These are phyloP conservation scores for Candida dajiaensis DNA, from an alignment of 805 yeast genomes.

Conservation along the genomic window DNA sequence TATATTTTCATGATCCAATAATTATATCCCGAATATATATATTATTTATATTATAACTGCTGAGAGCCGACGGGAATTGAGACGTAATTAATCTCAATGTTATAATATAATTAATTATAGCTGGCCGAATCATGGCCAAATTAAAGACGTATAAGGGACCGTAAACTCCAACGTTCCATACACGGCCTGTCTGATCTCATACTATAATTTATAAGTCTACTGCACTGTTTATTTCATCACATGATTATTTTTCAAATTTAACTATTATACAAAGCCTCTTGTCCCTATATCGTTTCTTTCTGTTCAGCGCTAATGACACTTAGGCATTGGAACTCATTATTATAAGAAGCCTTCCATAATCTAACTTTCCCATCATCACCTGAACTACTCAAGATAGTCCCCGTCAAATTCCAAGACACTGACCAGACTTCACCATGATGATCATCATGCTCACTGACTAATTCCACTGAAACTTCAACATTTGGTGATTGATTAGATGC, in stretches of 20 bases:
- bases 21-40: too few relatives aligned
- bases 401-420: conserved; percentile 92
- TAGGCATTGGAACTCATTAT: conserved; percentile 86
- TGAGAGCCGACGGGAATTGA: too few relatives aligned
- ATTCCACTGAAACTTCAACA: conserved; percentile 41
- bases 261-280: background rate
- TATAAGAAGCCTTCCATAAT: conserved; percentile 85
- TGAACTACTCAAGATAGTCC: conserved; percentile 85
- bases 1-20: too few relatives aligned
- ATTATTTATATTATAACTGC: too few relatives aligned
- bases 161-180: too few relatives aligned
- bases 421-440: conserved; percentile 93
- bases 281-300: conserved; percentile 2
- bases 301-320: conserved; percentile 69
- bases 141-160: too few relatives aligned
- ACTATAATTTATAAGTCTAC: too few relatives aligned
- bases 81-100: too few relatives aligned
- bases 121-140: too few relatives aligned
- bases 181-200: too few relatives aligned
- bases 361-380: conserved; percentile 94
- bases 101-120: too few relatives aligned
- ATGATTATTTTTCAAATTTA: background rate
- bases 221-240: too few relatives aligned
- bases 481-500: conserved; percentile 20
- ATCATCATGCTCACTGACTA: conserved; percentile 63